Percentiles rank a stretch among this genome's conserved stretches.
Evolutionary conservation across 108 stramenopile genomes (phyloP).

Genomic region (Skeletonema tropicum): DNA sequence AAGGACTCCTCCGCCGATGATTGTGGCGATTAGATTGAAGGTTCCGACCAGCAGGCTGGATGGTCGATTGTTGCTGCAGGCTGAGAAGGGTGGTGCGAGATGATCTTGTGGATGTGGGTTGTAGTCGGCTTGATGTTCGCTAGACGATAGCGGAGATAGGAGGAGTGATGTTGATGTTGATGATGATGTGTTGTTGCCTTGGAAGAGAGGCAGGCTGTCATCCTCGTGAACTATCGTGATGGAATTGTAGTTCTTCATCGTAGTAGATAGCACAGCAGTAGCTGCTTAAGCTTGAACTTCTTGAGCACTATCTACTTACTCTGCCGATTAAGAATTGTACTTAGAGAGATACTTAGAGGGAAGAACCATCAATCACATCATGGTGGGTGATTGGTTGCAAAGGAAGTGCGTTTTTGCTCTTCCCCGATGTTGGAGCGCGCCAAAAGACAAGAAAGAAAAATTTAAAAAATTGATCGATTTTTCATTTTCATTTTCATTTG

Average conservation of each 20-base stretch:
- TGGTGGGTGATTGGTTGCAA: too few relatives aligned
- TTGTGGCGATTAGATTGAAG: constrained; percentile 85
- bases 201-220: neutral
- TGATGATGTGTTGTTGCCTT: neutral
- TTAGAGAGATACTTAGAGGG: neutral
- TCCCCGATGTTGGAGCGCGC: too few relatives aligned
- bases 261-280: too few relatives aligned
- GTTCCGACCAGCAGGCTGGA: constrained; percentile 60
- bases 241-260: constrained; percentile 5
- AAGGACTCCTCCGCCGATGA: constrained; percentile 64
- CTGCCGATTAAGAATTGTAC: neutral
- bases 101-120: constrained; percentile 39
- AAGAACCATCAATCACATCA: neutral
- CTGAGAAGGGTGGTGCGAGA: constrained; percentile 29
- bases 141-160: too few relatives aligned
- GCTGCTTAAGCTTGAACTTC: neutral
- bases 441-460: too few relatives aligned
- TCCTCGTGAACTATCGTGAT: constrained; percentile 9
- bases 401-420: too few relatives aligned
- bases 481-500: too few relatives aligned
- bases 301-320: too few relatives aligned
- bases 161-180: constrained; percentile 5
- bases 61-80: constrained; percentile 38
- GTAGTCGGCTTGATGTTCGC: neutral
- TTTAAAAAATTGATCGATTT: too few relatives aligned